Evolutionary conservation across 1,139 yeast species (phyloP).

Genomic region (Magnusiomyces ingens): DNA sequence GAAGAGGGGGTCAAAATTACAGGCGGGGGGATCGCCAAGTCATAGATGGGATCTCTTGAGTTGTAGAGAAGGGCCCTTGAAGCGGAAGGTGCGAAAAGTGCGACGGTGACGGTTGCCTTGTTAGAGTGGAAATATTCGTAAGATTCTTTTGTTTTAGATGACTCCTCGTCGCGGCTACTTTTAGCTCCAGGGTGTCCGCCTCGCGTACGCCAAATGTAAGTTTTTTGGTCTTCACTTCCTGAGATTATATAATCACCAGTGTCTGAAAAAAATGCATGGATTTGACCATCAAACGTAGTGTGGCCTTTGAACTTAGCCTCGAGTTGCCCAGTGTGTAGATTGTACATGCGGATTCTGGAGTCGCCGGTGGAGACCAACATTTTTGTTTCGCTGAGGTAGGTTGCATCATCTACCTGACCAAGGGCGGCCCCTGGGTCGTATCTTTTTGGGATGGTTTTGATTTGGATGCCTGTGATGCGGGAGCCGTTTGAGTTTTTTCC

Average conservation of each 20-base stretch:
- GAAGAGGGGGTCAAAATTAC: slow-evolving; percentile 14
- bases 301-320: slow-evolving; percentile 70
- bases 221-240: slow-evolving; percentile 43
- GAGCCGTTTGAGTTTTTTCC: slow-evolving; percentile 30
- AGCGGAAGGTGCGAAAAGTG: slow-evolving; percentile 70
- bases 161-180: slow-evolving; percentile 12
- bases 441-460: slow-evolving; percentile 20
- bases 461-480: slow-evolving; percentile 33
- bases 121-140: slow-evolving; percentile 72
- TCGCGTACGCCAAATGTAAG: slow-evolving; percentile 52
- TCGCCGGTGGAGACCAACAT: slow-evolving; percentile 59
- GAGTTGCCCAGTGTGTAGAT: slow-evolving; percentile 48
- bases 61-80: slow-evolving; percentile 59
- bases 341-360: slow-evolving; percentile 64
- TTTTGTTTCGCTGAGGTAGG: background rate
- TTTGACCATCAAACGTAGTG: slow-evolving; percentile 63
- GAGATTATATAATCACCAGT: slow-evolving; percentile 41
- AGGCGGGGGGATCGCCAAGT: slow-evolving; percentile 41
- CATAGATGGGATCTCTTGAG: slow-evolving; percentile 75
- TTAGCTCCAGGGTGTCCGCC: slow-evolving; percentile 9
- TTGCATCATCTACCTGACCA: no score
- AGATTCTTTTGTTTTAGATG: slow-evolving; percentile 25
- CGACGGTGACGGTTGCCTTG: slow-evolving; percentile 64
- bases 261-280: slow-evolving; percentile 58
- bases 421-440: no score